Base-by-base conservation (phyloP, 2,329 filamentous ascomycete species). In the Coniella lustricola region DNA sequence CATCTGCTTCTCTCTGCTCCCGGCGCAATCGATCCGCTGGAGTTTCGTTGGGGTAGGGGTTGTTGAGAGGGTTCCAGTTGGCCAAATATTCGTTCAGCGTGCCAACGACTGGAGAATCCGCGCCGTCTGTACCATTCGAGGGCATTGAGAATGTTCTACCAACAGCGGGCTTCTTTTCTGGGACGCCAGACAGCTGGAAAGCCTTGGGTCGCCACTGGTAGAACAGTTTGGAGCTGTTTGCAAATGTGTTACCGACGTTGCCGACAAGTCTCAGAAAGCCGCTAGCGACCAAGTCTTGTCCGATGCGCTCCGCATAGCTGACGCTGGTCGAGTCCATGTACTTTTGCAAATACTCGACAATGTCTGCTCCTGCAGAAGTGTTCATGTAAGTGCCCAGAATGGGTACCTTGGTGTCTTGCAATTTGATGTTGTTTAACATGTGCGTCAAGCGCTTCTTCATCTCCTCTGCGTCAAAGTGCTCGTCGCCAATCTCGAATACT, bases 131-230 rank as follows among this genome's bases (percentile, higher is more conserved):
- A 9, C 80, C 74, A 45, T 75, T 74, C 18, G 77, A 80, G 43
- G 81, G 74, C 48, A 85, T 69, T 3, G 90, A 93, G 51, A 89
- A 86, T 7, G 87, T 85, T 51, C 90, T 81, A 56, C 79, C 76
- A 43, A 91, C 64, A 1, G 81, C 65, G 51, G 77, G 75, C 73
- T 90, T 94, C 76, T 89, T 95, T 65, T 96, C 91, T 0, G 88
- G 90, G 46, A 95, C 74, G 18, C 90, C 91, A 21, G 89, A 84
- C 49, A 93, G 66, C 62, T 94, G 84, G 70, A 97, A 98, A 4
- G 87, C 85, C 70, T 89, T 94, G 7, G 90, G 81, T 47, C 89
- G 85, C 93, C 93, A 98, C 66, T 98, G 93, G 66, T 98, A 98
- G 64, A 87, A 91, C 82, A 97, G 86, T 68, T 86, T 89, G 55